Conservation (phyloP, 768 basidiomycete genomes). For the Daedaleopsis sinensis region DNA sequence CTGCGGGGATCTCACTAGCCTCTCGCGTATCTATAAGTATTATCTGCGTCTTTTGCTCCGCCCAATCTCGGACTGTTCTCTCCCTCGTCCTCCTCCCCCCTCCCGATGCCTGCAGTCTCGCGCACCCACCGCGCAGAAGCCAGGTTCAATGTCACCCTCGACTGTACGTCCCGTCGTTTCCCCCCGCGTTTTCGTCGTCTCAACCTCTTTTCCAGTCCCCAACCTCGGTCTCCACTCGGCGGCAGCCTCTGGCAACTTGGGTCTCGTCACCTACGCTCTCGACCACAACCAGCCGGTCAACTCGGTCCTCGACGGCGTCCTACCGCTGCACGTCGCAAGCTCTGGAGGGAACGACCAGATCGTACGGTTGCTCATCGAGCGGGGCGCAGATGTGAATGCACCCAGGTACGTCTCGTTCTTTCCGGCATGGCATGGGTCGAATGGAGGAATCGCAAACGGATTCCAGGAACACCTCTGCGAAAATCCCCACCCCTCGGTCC, state of each 20-base stretch:
- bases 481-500: too few relatives aligned
- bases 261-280: conserved; percentile 91
- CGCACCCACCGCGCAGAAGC: conserved; percentile 44
- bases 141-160: conserved; percentile 57
- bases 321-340: conserved; percentile 95
- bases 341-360: conserved; percentile 89
- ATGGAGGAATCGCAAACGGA: too few relatives aligned
- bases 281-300: conserved; percentile 96
- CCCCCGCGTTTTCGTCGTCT: neutral
- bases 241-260: conserved; percentile 84
- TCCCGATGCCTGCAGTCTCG: conserved; percentile 39
- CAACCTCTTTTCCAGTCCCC: conserved; percentile 52
- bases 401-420: conserved; percentile 60
- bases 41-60: neutral
- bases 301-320: conserved; percentile 92
- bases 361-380: conserved; percentile 85
- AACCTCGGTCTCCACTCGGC: conserved; percentile 79
- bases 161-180: conserved; percentile 41
- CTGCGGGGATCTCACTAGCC: conserved; percentile 12
- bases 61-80: neutral
- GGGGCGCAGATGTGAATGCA: conserved; percentile 98
- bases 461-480: too few relatives aligned
- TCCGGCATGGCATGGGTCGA: neutral
- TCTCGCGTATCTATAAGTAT: conserved; percentile 16
- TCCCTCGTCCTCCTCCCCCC: neutral